Evolutionary conservation across 352 stramenopile genomes (phyloP).

Genomic region (Pythium monospermum): DNA sequence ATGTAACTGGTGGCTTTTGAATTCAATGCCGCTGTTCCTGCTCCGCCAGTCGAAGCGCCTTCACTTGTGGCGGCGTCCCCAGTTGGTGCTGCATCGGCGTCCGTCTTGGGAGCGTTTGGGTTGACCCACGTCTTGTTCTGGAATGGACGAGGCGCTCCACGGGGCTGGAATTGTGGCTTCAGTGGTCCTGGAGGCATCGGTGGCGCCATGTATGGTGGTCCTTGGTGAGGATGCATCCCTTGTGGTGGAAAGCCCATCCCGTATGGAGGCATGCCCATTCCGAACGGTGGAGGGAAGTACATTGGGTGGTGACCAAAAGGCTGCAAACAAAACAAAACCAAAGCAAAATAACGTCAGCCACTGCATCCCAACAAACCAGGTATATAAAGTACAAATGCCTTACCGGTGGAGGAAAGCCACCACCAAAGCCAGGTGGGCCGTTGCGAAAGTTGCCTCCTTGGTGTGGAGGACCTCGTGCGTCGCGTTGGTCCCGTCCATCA

Average conservation of each 20-base stretch:
- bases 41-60: background rate
- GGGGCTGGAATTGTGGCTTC: slow-evolving; percentile 22
- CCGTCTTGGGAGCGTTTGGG: slow-evolving; percentile 59
- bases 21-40: slow-evolving; percentile 24
- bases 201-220: slow-evolving; percentile 19
- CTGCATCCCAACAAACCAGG: too few species aligned
- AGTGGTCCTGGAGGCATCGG: slow-evolving; percentile 20
- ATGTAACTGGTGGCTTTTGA: slow-evolving; percentile 31
- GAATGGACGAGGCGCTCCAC: slow-evolving; percentile 52
- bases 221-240: slow-evolving; percentile 27
- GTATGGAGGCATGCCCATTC: slow-evolving; percentile 73
- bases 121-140: slow-evolving; percentile 86
- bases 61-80: slow-evolving; percentile 12
- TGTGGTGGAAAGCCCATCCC: slow-evolving; percentile 69
- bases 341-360: slow-evolving; percentile 1
- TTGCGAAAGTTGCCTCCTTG: slow-evolving; percentile 51
- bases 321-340: slow-evolving; percentile 22
- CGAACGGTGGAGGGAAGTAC: slow-evolving; percentile 69
- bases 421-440: slow-evolving; percentile 61
- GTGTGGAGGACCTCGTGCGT: slow-evolving; percentile 22
- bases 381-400: slow-evolving; percentile 13
- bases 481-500: slow-evolving; percentile 1
- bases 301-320: slow-evolving; percentile 64
- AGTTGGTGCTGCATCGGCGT: slow-evolving; percentile 25
- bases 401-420: slow-evolving; percentile 51